phyloP scores from a whole-genome alignment of 306 rosid genomes.

The Sicyos baderoa region DNA sequence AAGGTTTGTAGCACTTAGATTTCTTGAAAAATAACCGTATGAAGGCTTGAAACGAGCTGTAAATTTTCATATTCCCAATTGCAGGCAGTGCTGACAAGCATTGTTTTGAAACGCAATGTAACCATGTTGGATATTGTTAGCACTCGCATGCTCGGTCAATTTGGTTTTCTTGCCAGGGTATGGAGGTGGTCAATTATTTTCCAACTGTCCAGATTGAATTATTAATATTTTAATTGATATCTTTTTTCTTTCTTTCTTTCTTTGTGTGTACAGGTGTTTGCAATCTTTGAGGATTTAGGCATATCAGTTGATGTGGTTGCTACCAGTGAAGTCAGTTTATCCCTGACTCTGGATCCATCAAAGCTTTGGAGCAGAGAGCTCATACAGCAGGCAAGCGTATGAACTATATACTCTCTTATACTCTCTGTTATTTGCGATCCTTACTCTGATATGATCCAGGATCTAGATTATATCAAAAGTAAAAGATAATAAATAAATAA shows the following conservation, averaged over 20 bases:
- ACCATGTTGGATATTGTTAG: conserved; percentile 96
- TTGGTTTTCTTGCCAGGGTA: conserved; percentile 92
- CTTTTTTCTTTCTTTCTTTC: neutral
- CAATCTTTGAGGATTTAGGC: conserved; percentile 75
- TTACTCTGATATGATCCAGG: too few relatives aligned
- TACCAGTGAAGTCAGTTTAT: conserved; percentile 86
- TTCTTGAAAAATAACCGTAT: neutral
- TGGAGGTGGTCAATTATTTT: conserved; percentile 25
- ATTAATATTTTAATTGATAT: conserved; percentile 12
- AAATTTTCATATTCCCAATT: conserved; percentile 26
- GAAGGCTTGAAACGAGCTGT: conserved; percentile 16
- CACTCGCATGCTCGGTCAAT: conserved; percentile 97
- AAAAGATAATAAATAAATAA: too few relatives aligned
- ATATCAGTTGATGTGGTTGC: conserved; percentile 89
- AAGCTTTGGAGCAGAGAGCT: conserved; percentile 89
- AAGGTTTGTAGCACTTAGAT: conserved; percentile 43
- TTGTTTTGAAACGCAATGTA: conserved; percentile 79
- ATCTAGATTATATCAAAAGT: too few relatives aligned
- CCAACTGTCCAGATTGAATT: neutral
- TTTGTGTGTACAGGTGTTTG: conserved; percentile 49
- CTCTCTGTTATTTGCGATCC: neutral
- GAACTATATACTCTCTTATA: conserved; percentile 20
- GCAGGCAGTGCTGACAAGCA: conserved; percentile 87
- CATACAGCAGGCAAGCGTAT: conserved; percentile 66
- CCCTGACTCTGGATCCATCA: conserved; percentile 82